Percentiles rank a stretch among this genome's conserved stretches.
Evolutionary conservation across 768 basidiomycete species (phyloP).

Genomic region (Lentinula detonsa): DNA sequence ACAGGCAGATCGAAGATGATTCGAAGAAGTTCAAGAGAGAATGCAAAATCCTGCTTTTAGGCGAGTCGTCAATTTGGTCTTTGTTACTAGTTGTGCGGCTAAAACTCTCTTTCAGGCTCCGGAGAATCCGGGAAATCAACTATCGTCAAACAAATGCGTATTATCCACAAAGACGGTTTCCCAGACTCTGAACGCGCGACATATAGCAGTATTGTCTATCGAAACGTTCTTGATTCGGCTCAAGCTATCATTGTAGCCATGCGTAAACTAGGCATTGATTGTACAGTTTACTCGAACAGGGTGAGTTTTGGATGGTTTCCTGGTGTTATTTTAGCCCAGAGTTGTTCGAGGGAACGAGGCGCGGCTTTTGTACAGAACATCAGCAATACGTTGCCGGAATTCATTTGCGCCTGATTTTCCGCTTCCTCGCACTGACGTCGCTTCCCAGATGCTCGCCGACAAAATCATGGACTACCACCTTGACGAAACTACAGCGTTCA

Average conservation of each 20-base stretch:
- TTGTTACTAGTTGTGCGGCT: neutral
- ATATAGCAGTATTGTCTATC: constrained; percentile 75
- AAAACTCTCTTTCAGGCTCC: constrained; percentile 50
- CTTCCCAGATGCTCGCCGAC: constrained; percentile 3
- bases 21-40: constrained; percentile 75
- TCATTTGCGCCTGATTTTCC: neutral
- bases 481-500: constrained; percentile 41
- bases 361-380: neutral
- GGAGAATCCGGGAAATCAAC: constrained; percentile 95
- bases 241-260: constrained; percentile 82
- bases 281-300: constrained; percentile 59
- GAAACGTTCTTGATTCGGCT: constrained; percentile 84
- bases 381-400: neutral
- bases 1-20: constrained; percentile 84
- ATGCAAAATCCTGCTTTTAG: constrained; percentile 90
- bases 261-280: constrained; percentile 81
- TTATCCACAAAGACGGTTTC: constrained; percentile 93
- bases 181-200: constrained; percentile 67
- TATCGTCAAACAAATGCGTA: constrained; percentile 99
- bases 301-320: constrained; percentile 22
- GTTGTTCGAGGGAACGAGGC: neutral
- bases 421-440: neutral
- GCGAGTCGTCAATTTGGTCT: constrained; percentile 35
- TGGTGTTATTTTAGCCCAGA: too few species aligned
- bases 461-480: constrained; percentile 20